phyloP scores from a whole-genome alignment of 345 rosid species.

The Luvunga scandens region DNA sequence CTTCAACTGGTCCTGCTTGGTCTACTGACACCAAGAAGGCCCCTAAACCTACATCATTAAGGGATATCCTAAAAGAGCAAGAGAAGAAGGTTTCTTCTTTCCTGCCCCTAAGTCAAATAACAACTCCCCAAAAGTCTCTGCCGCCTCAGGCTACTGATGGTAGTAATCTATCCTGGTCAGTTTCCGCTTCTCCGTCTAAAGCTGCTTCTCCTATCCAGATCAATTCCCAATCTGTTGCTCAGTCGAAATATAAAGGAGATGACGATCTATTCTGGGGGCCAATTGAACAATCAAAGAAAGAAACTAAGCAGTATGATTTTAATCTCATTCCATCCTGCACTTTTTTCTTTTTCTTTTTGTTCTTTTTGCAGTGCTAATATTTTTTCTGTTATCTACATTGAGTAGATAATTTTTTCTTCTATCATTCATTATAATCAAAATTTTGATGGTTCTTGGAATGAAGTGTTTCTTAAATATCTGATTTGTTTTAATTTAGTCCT shows the following conservation, averaged over 20 bases:
- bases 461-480: background rate
- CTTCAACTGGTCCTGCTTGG: conserved; percentile 82
- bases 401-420: too few relatives aligned
- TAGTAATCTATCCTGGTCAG: conserved; percentile 49
- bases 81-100: conserved; percentile 53
- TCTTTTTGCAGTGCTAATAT: background rate
- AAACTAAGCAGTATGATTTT: conserved; percentile 62
- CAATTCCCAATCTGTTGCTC: conserved; percentile 51
- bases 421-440: too few relatives aligned
- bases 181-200: conserved; percentile 58
- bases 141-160: conserved; percentile 43
- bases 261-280: conserved; percentile 99
- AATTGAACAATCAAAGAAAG: conserved; percentile 69
- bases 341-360: background rate
- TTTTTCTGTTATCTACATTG: too few relatives aligned
- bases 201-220: conserved; percentile 54
- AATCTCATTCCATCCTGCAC: conserved; percentile 8
- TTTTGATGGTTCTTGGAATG: background rate
- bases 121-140: conserved; percentile 54
- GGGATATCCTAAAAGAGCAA: conserved; percentile 95
- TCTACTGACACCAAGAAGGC: conserved; percentile 64
- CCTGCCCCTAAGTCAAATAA: conserved; percentile 48
- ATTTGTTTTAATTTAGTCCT: background rate
- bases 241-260: conserved; percentile 64
- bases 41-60: conserved; percentile 64